Percentiles rank a stretch among this genome's conserved stretches.
phyloP scores from a whole-genome alignment of 495 filamentous ascomycete genomes.

The Penicillium pulvis region DNA sequence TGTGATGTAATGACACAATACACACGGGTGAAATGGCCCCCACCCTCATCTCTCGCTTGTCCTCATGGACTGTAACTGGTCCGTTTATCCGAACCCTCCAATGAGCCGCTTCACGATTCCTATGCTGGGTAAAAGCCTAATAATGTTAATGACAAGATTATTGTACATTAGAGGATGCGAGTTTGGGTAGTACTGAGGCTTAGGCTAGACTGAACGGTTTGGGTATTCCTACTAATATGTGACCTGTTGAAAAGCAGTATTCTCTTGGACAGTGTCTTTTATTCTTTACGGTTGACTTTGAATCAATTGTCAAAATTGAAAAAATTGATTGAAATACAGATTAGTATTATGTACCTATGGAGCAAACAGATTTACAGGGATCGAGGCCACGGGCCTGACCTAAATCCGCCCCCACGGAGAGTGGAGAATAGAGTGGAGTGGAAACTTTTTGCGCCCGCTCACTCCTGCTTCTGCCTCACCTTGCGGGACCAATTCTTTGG shows the following conservation, averaged over 20 bases:
- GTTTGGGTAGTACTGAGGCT: background rate
- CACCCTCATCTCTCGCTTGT: background rate
- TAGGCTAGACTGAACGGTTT: too few relatives aligned
- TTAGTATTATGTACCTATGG: background rate
- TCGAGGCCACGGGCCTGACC: background rate
- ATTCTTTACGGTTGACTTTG: too few relatives aligned
- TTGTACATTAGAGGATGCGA: too few relatives aligned
- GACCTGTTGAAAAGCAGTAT: too few relatives aligned
- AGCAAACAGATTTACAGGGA: background rate
- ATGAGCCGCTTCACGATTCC: background rate
- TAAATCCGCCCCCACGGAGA: background rate
- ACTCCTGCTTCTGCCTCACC: slow-evolving; percentile 46
- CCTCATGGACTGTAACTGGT: background rate
- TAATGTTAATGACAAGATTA: background rate
- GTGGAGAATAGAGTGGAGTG: background rate
- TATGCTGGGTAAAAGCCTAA: background rate
- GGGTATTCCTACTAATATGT: too few relatives aligned
- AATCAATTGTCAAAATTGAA: too few relatives aligned
- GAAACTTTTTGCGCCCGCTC: background rate
- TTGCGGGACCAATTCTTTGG: slow-evolving; percentile 62
- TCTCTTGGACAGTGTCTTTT: too few relatives aligned
- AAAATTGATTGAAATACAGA: background rate
- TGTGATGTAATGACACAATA: background rate
- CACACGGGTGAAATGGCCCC: background rate
- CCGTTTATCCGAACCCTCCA: background rate